Evolutionary conservation across 2,329 filamentous ascomycete species (phyloP).

Genomic region (Talaromyces sp.): DNA sequence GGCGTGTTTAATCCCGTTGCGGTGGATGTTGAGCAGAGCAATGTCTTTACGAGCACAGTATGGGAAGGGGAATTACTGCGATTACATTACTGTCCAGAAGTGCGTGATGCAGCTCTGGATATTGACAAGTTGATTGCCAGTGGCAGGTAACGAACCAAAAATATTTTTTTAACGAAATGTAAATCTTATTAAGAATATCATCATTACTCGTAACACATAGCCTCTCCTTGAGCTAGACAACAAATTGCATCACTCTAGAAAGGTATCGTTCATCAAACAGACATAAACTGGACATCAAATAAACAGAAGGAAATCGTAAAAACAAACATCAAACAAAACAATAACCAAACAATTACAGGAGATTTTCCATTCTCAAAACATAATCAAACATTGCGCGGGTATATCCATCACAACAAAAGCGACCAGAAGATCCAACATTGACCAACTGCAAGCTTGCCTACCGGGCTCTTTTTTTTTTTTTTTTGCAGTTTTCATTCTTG

Average conservation of each 20-base stretch:
- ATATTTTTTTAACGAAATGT: neutral
- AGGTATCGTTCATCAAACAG: neutral
- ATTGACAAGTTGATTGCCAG: constrained; percentile 53
- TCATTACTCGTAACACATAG: constrained; percentile 10
- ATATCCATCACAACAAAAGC: constrained; percentile 5
- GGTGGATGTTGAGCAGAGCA: constrained; percentile 73
- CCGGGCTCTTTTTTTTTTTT: neutral
- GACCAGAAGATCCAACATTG: neutral
- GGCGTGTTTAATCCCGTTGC: constrained; percentile 73
- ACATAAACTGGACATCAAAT: constrained; percentile 1
- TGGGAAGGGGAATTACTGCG: constrained; percentile 91
- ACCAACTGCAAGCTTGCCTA: too few species aligned
- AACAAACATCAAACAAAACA: constrained; percentile 3
- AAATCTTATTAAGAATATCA: constrained; percentile 8
- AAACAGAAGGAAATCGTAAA: constrained; percentile 11
- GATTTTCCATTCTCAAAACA: constrained; percentile 4
- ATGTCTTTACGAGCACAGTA: constrained; percentile 81
- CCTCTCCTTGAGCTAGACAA: constrained; percentile 4
- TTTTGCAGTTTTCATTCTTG: neutral
- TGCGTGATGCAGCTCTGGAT: constrained; percentile 66
- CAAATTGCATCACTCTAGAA: constrained; percentile 3
- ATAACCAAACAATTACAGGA: constrained; percentile 2
- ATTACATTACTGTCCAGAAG: constrained; percentile 78
- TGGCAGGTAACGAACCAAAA: neutral
- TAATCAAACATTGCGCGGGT: constrained; percentile 8